A percentile compares a stretch with the other conserved stretches of the same genome.
Evolutionary conservation across 2,329 filamentous ascomycete genomes (phyloP).

Genomic region (Calonectria pauciramosa): DNA sequence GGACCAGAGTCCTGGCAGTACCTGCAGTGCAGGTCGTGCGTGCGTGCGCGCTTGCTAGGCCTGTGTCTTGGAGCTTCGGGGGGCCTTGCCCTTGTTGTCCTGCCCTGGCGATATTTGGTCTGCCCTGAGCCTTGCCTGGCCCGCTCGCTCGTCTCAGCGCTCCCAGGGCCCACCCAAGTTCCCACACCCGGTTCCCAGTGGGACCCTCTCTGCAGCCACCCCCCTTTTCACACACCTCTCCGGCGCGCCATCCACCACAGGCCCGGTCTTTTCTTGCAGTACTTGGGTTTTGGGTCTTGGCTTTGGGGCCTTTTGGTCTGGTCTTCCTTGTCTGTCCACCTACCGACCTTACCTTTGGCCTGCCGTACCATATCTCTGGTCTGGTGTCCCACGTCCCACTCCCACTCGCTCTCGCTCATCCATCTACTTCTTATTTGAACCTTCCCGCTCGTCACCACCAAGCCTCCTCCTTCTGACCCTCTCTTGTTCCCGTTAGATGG

Average conservation of each 20-base stretch:
- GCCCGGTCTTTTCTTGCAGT: conserved; percentile 26
- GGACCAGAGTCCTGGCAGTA: conserved; percentile 11
- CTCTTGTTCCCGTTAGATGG: conserved; percentile 59
- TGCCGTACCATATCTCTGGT: conserved; percentile 33
- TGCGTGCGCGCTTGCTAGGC: conserved; percentile 9
- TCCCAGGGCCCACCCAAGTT: conserved; percentile 18
- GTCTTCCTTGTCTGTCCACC: conserved; percentile 36
- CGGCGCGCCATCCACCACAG: conserved; percentile 15
- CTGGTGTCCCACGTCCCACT: conserved; percentile 37
- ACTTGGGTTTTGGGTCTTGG: conserved; percentile 28
- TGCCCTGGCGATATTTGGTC: conserved; percentile 28
- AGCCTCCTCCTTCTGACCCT: conserved; percentile 47
- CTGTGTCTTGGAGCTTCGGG: conserved; percentile 15
- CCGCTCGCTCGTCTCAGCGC: conserved; percentile 42
- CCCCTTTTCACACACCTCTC: conserved; percentile 31
- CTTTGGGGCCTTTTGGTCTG: conserved; percentile 27
- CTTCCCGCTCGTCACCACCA: conserved; percentile 49
- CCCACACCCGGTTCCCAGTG: conserved; percentile 14
- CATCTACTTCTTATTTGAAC: conserved; percentile 51
- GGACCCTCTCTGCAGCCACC: background rate
- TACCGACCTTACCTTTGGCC: conserved; percentile 31
- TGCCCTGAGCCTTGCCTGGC: conserved; percentile 30
- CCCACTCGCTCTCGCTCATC: conserved; percentile 35
- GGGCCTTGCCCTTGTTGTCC: conserved; percentile 18
- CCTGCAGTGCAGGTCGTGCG: conserved; percentile 9